phyloP scores from a whole-genome alignment of 2,329 filamentous ascomycete species.

The Calonectria fujianensis region DNA sequence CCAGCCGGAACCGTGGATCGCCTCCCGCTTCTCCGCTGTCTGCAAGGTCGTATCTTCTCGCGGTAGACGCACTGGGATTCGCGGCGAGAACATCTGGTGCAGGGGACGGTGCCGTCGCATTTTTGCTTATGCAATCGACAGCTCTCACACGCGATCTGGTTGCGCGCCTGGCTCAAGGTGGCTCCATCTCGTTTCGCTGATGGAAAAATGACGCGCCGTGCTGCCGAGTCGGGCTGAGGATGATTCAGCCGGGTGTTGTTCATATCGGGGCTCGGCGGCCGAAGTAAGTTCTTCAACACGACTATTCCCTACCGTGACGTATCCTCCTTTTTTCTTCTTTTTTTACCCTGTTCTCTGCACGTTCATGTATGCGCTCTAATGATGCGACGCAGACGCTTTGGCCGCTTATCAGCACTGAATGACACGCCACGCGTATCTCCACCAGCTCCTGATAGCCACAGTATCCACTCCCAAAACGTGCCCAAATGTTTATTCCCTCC shows the following conservation, averaged over 20 bases:
- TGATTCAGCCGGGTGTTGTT: background rate
- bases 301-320: background rate
- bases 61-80: conserved; percentile 3
- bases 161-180: background rate
- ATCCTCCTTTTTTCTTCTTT: background rate
- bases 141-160: conserved; percentile 19
- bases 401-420: background rate
- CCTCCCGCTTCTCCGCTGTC: conserved; percentile 9
- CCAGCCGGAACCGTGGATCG: background rate
- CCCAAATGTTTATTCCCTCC: background rate
- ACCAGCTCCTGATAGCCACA: background rate
- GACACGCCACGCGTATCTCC: background rate
- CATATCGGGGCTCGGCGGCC: background rate
- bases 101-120: conserved; percentile 5
- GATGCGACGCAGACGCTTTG: background rate
- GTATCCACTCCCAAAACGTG: background rate
- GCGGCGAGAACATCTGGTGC: background rate
- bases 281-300: background rate
- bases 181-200: background rate
- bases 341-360: background rate
- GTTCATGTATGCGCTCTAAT: background rate
- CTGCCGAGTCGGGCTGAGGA: background rate
- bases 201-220: background rate
- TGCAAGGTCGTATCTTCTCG: conserved; percentile 10
- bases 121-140: conserved; percentile 18